Conservation (phyloP, 345 rosid species). For the Salix exigua region DNA sequence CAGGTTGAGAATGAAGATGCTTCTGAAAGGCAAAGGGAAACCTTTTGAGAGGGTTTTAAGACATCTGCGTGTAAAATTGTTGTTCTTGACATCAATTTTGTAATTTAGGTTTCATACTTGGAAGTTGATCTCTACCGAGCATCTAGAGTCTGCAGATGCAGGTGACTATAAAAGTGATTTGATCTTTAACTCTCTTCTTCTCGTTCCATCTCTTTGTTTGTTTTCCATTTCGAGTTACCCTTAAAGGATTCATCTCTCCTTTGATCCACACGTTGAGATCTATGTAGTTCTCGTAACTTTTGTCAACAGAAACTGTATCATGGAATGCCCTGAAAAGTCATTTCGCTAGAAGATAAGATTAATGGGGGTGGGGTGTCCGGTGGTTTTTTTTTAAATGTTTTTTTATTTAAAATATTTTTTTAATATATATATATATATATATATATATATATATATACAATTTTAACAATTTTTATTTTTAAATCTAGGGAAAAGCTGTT, state of each 20-base stretch:
- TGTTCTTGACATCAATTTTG: background rate
- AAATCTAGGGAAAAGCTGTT: too few species aligned
- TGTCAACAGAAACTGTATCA: too few species aligned
- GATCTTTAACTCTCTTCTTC: too few species aligned
- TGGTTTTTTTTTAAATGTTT: too few species aligned
- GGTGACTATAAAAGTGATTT: background rate
- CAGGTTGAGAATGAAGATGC: conserved; percentile 65
- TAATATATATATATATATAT: too few species aligned
- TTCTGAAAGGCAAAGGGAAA: conserved; percentile 38
- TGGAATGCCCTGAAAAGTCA: too few species aligned
- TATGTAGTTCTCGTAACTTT: too few species aligned
- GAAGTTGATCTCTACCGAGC: background rate
- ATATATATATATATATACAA: too few species aligned
- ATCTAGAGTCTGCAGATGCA: background rate
- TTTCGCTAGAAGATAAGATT: background rate
- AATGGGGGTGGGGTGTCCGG: too few species aligned
- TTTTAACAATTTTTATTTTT: too few species aligned
- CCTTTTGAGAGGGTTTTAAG: conserved; percentile 20
- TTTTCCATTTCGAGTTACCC: background rate
- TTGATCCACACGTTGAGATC: too few species aligned
- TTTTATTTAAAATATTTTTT: too few species aligned
- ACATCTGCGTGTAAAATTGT: background rate
- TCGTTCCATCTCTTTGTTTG: background rate
- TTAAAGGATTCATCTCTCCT: background rate
- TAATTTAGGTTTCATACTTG: background rate